Evolutionary conservation across 2,329 filamentous ascomycete genomes (phyloP).

Genomic region (Ophiostoma tasmaniense): DNA sequence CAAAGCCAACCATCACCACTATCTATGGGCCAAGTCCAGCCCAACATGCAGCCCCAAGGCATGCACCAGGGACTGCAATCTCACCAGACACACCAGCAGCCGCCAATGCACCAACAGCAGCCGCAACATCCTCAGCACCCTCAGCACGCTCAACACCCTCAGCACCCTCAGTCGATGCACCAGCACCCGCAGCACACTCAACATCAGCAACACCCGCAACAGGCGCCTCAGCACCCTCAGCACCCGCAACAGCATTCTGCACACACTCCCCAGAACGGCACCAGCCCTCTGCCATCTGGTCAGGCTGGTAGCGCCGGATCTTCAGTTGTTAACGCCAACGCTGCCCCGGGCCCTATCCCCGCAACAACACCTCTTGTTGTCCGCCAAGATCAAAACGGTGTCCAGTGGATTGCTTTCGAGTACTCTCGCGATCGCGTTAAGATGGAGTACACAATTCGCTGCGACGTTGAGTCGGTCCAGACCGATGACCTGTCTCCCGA

Average conservation of each 20-base stretch:
- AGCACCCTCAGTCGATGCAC: constrained; percentile 12
- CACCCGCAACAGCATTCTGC: constrained; percentile 23
- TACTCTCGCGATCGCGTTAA: constrained; percentile 96
- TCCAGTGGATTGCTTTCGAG: constrained; percentile 98
- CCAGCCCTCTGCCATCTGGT: constrained; percentile 16
- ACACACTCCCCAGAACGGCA: constrained; percentile 17
- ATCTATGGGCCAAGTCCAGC: constrained; percentile 21
- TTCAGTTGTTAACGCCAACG: constrained; percentile 62
- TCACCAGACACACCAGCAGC: constrained; percentile 10
- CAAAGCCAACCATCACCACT: constrained; percentile 19
- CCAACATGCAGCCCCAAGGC: constrained; percentile 31
- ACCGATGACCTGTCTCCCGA: constrained; percentile 76
- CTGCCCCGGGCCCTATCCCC: constrained; percentile 90
- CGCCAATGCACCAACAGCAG: constrained; percentile 15
- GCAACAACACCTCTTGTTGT: constrained; percentile 93
- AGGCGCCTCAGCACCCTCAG: constrained; percentile 10
- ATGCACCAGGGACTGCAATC: constrained; percentile 27
- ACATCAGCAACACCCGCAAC: constrained; percentile 23
- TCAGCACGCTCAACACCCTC: constrained; percentile 9
- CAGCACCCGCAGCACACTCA: constrained; percentile 17
- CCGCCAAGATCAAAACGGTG: constrained; percentile 87
- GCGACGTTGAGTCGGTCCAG: constrained; percentile 93
- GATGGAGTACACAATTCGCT: constrained; percentile 98
- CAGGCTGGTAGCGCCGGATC: constrained; percentile 21
- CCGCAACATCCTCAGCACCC: constrained; percentile 17